A percentile compares a stretch with the other conserved stretches of the same genome.
Evolutionary conservation across 768 basidiomycete genomes (phyloP).

Genomic region (Fomitopsis serialis): DNA sequence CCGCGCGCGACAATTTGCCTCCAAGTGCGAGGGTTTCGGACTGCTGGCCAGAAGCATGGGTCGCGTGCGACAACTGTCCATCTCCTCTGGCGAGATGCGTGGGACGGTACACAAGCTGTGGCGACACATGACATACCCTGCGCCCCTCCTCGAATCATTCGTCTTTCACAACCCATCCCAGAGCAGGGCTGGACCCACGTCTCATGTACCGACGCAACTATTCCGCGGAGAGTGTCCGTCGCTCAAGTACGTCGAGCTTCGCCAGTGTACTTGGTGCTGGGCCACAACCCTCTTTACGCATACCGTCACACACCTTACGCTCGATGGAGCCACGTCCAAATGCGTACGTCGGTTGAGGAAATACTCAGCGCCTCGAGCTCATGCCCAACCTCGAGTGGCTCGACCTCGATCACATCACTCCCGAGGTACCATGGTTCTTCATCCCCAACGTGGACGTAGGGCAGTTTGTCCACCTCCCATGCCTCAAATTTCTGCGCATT

Average conservation of each 20-base stretch:
- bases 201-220: not conserved
- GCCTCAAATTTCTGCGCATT: not conserved
- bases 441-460: not conserved
- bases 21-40: not conserved
- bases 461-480: not conserved
- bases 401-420: conserved; percentile 2
- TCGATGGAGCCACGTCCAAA: not conserved
- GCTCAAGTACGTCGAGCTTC: conserved; percentile 3
- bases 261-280: conserved; percentile 4
- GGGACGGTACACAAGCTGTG: not conserved
- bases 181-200: not conserved
- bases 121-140: not conserved
- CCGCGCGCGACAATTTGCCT: not conserved
- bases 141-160: conserved; percentile 4
- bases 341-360: not conserved
- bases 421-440: not conserved
- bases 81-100: not conserved
- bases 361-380: conserved; percentile 3
- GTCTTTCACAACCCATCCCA: not conserved
- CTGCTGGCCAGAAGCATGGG: not conserved
- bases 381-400: conserved; percentile 5
- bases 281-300: not conserved
- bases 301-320: conserved; percentile 3
- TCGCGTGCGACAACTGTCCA: not conserved
- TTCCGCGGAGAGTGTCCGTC: conserved; percentile 1